Conservation (phyloP, 1,284 basidiomycete species). For the Exobasidium rhododendri region DNA sequence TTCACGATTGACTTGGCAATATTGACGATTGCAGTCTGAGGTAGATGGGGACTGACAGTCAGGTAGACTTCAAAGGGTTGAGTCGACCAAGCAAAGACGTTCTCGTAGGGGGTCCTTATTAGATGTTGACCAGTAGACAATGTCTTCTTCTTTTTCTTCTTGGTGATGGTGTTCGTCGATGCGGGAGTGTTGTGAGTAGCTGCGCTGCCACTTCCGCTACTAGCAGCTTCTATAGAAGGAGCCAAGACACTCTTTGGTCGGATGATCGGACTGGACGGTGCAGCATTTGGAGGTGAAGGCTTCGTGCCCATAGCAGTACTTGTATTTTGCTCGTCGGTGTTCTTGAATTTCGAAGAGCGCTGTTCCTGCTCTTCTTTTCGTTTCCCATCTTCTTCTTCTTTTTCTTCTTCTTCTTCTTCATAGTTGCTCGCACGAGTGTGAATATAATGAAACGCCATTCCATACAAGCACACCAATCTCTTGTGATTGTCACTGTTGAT, state of each 20-base stretch:
- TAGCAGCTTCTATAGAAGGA: background rate
- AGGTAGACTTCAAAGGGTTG: constrained; percentile 88
- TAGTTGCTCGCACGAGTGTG: constrained; percentile 4
- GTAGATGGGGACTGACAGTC: constrained; percentile 72
- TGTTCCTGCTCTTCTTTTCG: background rate
- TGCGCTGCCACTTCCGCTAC: background rate
- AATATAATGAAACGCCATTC: constrained; percentile 21
- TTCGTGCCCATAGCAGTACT: constrained; percentile 1
- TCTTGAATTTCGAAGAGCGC: background rate
- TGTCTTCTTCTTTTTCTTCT: constrained; percentile 65
- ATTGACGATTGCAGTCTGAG: constrained; percentile 77
- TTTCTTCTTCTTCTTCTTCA: constrained; percentile 11
- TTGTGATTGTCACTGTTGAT: constrained; percentile 63
- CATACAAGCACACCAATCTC: constrained; percentile 55
- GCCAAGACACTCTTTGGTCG: background rate
- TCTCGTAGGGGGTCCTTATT: constrained; percentile 76
- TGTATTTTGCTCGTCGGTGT: constrained; percentile 7
- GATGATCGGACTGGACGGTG: background rate
- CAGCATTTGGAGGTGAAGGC: background rate
- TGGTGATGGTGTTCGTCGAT: constrained; percentile 2
- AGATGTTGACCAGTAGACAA: constrained; percentile 59
- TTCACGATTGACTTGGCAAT: constrained; percentile 81
- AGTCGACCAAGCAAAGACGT: constrained; percentile 73
- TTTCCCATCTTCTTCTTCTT: background rate
- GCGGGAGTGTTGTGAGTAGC: background rate